phyloP scores from a whole-genome alignment of 129 eudicot genomes.

The Sambucus nigra region DNA sequence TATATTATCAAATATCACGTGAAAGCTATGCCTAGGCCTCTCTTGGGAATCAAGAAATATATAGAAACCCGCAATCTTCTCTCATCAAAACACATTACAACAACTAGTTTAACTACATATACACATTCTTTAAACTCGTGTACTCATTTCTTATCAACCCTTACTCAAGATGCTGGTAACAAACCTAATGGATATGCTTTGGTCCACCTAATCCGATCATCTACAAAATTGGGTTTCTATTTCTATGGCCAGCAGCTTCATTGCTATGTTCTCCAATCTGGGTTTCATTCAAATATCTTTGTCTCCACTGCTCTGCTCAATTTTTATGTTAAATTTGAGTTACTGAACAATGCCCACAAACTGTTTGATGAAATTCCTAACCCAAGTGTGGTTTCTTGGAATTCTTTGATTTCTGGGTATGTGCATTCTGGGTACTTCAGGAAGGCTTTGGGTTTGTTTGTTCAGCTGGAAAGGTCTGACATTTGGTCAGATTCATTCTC shows the following conservation, averaged over 20 bases:
- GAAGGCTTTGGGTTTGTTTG: slow-evolving; percentile 44
- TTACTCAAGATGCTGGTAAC: slow-evolving; percentile 11
- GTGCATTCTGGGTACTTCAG: slow-evolving; percentile 47
- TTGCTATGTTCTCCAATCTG: slow-evolving; percentile 37
- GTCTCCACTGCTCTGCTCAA: slow-evolving; percentile 53
- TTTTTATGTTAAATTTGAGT: slow-evolving; percentile 49
- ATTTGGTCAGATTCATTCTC: slow-evolving; percentile 57
- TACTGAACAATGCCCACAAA: slow-evolving; percentile 34
- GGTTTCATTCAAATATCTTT: slow-evolving; percentile 36
- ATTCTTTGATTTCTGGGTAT: slow-evolving; percentile 71
- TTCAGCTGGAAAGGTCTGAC: slow-evolving; percentile 40
- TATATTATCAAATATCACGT: too few relatives aligned
- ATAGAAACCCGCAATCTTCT: not conserved
- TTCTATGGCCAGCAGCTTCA: slow-evolving; percentile 59
- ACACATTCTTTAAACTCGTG: slow-evolving; percentile 3
- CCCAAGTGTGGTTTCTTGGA: slow-evolving; percentile 73
- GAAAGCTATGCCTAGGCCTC: not conserved
- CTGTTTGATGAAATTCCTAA: slow-evolving; percentile 70
- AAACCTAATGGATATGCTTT: slow-evolving; percentile 32
- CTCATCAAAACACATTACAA: slow-evolving; percentile 9
- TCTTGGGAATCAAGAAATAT: not conserved
- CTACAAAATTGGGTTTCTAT: slow-evolving; percentile 23
- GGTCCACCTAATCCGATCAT: slow-evolving; percentile 44
- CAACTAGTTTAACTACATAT: slow-evolving; percentile 1
- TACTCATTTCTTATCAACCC: not conserved